Evolutionary conservation across 2,329 filamentous ascomycete genomes (phyloP), one percentile per base, ranked within the genome.

Genomic region (Fusarium luffae): DNA sequence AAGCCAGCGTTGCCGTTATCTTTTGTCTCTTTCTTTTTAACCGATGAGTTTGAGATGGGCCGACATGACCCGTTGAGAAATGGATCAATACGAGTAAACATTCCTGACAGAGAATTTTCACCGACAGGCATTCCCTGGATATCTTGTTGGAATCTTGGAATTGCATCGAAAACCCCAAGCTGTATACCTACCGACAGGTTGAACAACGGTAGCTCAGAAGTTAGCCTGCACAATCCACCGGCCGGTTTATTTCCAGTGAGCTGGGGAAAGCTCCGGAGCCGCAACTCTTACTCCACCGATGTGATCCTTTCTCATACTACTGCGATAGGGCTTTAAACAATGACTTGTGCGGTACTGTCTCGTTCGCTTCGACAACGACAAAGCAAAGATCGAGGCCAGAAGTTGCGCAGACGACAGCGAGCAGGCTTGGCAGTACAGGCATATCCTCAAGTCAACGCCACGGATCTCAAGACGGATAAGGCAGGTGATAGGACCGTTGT

Each of bases 211-310:
- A 40, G 23, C 48, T 7, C 48, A 40, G 48, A 34, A 16, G 30
- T 40, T 25, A 10, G 40, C 14, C 18, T 37, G 34, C 10, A 32
- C 13, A 41, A 19, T n/a, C 30, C 13, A 48, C 10, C 34, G 32
- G 44, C 63, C 68, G 67, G 49, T 58, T 61, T 68, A 61, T 71
- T 66, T 65, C 68, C 68, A 56, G 40, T 25, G 47, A 56, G 51
- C 59, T 71, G 67, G 68, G 59, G 68, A 68, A 51, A 52, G 58
- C 48, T 71, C 63, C 47, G 40, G 67, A 70, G 67, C 67, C 67
- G 67, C 68, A 70, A 25, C 12, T 44, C 27, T 11, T 34, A 50
- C 63, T 52, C 68, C 68, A 55, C 63, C 40, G 46, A 25, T 23
- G 19, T 28, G 18, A 56, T 58, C 49, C 43, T 47, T 27, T 30